Base-by-base conservation (phyloP, 192 early-diverging fungal genomes). In the Backusella parvicylindrica region DNA sequence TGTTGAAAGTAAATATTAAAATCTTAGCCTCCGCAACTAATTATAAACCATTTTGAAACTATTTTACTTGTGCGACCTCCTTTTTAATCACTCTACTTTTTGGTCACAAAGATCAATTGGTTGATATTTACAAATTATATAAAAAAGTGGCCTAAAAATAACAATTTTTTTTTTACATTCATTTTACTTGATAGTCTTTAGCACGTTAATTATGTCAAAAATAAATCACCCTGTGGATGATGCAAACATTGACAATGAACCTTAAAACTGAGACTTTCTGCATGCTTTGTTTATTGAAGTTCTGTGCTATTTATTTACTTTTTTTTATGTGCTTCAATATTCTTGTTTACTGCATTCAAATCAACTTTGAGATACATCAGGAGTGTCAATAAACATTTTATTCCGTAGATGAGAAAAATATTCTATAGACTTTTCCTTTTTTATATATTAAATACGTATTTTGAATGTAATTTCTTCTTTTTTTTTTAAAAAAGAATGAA, bases 1-100 rank as follows among this genome's bases (percentile, higher is more conserved):
- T 60, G 53, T 60, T 60, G 8, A 60, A 60, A 26, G 53, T 60
- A 60, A 60, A 60, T 60, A 60, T 60, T 60, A 60, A 60, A 60
- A 60, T 60, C 23, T 60, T 60, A 60, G 26, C 23, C 53, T 60
- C 53, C 53, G 53, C 53, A 23, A 60, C 53, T 60, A 60, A 60
- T 60, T 60, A 60, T 60, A 60, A 60, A 60, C 53, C 23, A 60
- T 60, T 60, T 60, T 60, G 53, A 60, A 60, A 60, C 53, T 60
- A 60, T 12, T 28, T 28, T 60, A 12, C 23, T 60, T 60, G 53
- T 60, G 12, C 53, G 4, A 60, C 53, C 53, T 60, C 53, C 53
- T 60, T 28, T 47, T 60, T 60, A 60, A 60, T 60, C 53, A 60
- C 23, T 60, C 9, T 60, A 60, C 53, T 60, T 60, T 60, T 60